Conservation (phyloP, 371 early-diverging fungal species). For the Mortierella sp. region DNA sequence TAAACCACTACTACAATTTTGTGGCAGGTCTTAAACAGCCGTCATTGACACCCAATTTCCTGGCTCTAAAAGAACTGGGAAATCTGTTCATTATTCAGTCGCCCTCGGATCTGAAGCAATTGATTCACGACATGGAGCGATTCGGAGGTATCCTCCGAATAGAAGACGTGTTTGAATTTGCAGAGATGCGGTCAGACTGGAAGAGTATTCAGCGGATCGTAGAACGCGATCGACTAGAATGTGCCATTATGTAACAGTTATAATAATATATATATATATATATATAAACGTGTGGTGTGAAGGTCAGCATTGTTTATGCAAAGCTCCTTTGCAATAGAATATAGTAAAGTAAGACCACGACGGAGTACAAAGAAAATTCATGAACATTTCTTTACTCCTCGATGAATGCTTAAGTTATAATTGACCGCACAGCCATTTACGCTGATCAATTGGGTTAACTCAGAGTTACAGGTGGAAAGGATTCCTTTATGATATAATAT, state of each 20-base stretch:
- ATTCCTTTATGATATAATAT: not conserved
- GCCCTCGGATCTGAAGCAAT: constrained; percentile 81
- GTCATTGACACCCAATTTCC: constrained; percentile 81
- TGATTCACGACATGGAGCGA: constrained; percentile 88
- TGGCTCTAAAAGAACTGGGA: constrained; percentile 91
- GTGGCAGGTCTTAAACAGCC: constrained; percentile 73
- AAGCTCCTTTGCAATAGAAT: too few relatives aligned
- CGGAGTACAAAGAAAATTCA: not conserved
- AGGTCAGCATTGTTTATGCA: not conserved
- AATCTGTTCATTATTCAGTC: constrained; percentile 91
- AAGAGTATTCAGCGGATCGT: constrained; percentile 86
- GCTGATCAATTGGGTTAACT: too few relatives aligned
- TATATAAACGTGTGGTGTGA: not conserved
- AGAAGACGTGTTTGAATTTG: constrained; percentile 95
- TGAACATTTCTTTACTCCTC: too few relatives aligned
- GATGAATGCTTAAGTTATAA: not conserved
- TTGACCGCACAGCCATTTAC: too few relatives aligned
- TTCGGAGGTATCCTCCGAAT: constrained; percentile 87
- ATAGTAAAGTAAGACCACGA: too few relatives aligned
- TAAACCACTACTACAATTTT: constrained; percentile 86
- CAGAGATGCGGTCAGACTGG: constrained; percentile 90
- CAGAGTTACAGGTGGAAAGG: too few relatives aligned
- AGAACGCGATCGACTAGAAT: constrained; percentile 80
- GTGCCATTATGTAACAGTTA: constrained; percentile 68
- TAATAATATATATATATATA: not conserved